Evolutionary conservation across 495 filamentous ascomycete species (phyloP).

Genomic region (Xylaria longipes): DNA sequence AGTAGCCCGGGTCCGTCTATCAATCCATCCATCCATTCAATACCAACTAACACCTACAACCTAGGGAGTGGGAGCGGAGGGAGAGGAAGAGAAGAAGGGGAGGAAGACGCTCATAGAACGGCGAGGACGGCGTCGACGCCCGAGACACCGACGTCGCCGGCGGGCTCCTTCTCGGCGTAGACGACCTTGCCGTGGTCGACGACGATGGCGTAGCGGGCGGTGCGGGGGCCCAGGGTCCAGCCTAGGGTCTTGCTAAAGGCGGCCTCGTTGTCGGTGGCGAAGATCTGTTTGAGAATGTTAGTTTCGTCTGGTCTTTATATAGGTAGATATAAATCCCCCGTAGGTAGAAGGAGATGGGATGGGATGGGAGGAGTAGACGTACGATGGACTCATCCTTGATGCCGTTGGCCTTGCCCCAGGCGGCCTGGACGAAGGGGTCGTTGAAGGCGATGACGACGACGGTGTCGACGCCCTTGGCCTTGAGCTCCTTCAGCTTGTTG

Average conservation of each 20-base stretch:
- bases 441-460: conserved; percentile 88
- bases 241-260: conserved; percentile 82
- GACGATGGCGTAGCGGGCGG: conserved; percentile 81
- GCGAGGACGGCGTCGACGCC: conserved; percentile 76
- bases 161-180: conserved; percentile 83
- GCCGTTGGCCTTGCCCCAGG: conserved; percentile 94
- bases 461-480: conserved; percentile 84
- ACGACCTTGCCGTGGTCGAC: conserved; percentile 89
- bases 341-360: neutral
- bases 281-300: conserved; percentile 63
- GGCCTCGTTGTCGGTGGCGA: conserved; percentile 80
- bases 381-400: conserved; percentile 82
- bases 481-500: conserved; percentile 71
- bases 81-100: too few species aligned
- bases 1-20: neutral
- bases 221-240: conserved; percentile 79
- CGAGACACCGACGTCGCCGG: conserved; percentile 72
- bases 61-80: neutral
- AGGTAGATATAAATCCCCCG: neutral
- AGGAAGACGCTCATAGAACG: conserved; percentile 57
- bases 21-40: neutral
- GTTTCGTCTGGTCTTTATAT: neutral
- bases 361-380: conserved; percentile 34
- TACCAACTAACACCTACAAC: neutral
- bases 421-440: conserved; percentile 90